Percentiles rank a stretch among this genome's conserved stretches.
phyloP scores from a whole-genome alignment of 2,329 filamentous ascomycete species.

The Aspergillus spinulosporus region DNA sequence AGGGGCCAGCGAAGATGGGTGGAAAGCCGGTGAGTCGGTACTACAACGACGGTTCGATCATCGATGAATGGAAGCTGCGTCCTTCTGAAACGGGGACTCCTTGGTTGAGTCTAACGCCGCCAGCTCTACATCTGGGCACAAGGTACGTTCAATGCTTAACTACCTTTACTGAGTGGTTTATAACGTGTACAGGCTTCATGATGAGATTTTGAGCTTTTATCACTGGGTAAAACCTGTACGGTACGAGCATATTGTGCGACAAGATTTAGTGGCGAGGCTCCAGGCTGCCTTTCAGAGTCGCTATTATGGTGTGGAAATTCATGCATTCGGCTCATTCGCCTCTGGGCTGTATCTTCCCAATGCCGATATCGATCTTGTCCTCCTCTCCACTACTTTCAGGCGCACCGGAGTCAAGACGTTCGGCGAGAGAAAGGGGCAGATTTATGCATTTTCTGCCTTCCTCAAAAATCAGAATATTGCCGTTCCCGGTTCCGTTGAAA shows the following conservation, averaged over 20 bases:
- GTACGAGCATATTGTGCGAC: constrained; percentile 75
- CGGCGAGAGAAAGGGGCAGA: constrained; percentile 53
- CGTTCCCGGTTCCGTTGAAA: constrained; percentile 60
- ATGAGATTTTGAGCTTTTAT: constrained; percentile 88
- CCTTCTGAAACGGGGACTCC: constrained; percentile 54
- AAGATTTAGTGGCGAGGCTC: constrained; percentile 70
- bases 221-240: constrained; percentile 74
- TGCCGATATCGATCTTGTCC: constrained; percentile 91
- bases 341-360: constrained; percentile 75
- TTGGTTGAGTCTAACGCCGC: constrained; percentile 53
- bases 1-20: constrained; percentile 55
- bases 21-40: constrained; percentile 56
- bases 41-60: constrained; percentile 52
- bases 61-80: constrained; percentile 55
- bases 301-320: constrained; percentile 64
- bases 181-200: constrained; percentile 65
- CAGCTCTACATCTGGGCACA: constrained; percentile 34
- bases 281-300: constrained; percentile 57
- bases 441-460: constrained; percentile 64
- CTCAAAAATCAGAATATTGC: constrained; percentile 61
- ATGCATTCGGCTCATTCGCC: constrained; percentile 90
- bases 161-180: constrained; percentile 10
- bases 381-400: constrained; percentile 65
- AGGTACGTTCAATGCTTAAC: constrained; percentile 28
- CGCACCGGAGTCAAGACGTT: constrained; percentile 52